Conservation (phyloP, 805 yeast species). For the Ogataea angusta region DNA sequence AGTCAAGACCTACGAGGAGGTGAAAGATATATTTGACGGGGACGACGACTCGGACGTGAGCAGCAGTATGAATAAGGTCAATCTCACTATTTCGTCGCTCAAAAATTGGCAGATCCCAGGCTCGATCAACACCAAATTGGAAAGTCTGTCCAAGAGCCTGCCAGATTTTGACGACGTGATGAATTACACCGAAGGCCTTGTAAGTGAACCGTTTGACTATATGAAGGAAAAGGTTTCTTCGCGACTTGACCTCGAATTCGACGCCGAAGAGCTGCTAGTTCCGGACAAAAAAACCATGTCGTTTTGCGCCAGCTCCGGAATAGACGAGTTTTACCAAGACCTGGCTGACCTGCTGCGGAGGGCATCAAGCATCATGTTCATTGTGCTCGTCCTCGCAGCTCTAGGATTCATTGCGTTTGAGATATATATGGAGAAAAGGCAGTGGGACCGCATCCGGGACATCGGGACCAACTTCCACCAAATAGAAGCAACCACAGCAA, state of each 20-base stretch:
- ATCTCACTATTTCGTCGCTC: conserved; percentile 55
- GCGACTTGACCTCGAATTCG: conserved; percentile 19
- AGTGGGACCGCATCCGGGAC: conserved; percentile 45
- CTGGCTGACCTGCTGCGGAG: conserved; percentile 33
- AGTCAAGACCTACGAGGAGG: conserved; percentile 36
- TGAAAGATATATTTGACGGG: conserved; percentile 55
- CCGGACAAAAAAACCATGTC: conserved; percentile 36
- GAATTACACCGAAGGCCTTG: conserved; percentile 50
- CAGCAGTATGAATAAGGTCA: conserved; percentile 44
- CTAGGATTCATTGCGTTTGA: conserved; percentile 41
- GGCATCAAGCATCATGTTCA: conserved; percentile 38
- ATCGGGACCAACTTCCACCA: conserved; percentile 13
- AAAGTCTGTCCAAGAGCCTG: conserved; percentile 44
- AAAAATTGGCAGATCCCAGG: conserved; percentile 62
- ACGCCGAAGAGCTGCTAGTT: conserved; percentile 34
- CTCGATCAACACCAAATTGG: conserved; percentile 56
- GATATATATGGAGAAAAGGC: conserved; percentile 41
- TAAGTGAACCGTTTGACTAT: conserved; percentile 58
- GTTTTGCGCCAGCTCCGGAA: conserved; percentile 41
- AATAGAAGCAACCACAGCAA: conserved; percentile 1
- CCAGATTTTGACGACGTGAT: conserved; percentile 68
- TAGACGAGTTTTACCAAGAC: conserved; percentile 38
- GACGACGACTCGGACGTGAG: conserved; percentile 36
- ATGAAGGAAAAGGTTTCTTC: conserved; percentile 39
- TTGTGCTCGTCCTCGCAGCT: conserved; percentile 39